Evolutionary conservation across 2,329 filamentous ascomycete genomes (phyloP).

Genomic region (Sphaerulina populicola): DNA sequence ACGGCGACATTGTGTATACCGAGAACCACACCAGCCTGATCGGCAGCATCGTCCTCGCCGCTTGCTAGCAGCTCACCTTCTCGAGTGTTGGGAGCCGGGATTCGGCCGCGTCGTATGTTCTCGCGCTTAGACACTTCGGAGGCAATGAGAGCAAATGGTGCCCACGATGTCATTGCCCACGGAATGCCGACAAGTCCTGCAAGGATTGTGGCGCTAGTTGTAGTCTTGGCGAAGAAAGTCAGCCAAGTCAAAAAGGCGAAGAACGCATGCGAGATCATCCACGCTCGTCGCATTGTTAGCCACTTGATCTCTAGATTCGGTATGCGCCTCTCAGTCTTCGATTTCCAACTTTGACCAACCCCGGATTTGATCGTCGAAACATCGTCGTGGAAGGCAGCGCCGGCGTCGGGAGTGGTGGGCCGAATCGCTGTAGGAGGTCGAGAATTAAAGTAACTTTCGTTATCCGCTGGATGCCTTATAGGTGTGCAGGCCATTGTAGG

Average conservation of each 20-base stretch:
- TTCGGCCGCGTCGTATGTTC: slow-evolving; percentile 50
- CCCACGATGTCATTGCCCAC: slow-evolving; percentile 84
- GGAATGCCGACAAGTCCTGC: slow-evolving; percentile 78
- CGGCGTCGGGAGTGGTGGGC: slow-evolving; percentile 1
- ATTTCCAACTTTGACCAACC: background rate
- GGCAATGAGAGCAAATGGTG: slow-evolving; percentile 88
- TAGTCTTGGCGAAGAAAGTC: slow-evolving; percentile 67
- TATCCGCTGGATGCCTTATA: background rate
- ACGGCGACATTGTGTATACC: slow-evolving; percentile 95
- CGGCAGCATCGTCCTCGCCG: slow-evolving; percentile 50
- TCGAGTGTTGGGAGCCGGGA: slow-evolving; percentile 33
- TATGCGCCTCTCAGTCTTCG: background rate
- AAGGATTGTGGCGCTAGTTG: slow-evolving; percentile 63
- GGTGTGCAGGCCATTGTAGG: slow-evolving; percentile 30
- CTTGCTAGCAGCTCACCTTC: slow-evolving; percentile 34
- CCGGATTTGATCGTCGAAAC: background rate
- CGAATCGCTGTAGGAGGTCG: background rate
- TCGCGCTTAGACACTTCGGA: slow-evolving; percentile 83
- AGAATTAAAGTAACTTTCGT: slow-evolving; percentile 7
- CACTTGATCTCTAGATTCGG: slow-evolving; percentile 61
- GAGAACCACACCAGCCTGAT: slow-evolving; percentile 81
- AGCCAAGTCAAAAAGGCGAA: slow-evolving; percentile 75
- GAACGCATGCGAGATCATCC: slow-evolving; percentile 76
- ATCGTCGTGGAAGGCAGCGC: slow-evolving; percentile 7
- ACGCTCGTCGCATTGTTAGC: slow-evolving; percentile 78